These are phyloP conservation scores for Beta vulgaris DNA, from an alignment of 148 eudicot species.

Conservation along the genomic window DNA sequence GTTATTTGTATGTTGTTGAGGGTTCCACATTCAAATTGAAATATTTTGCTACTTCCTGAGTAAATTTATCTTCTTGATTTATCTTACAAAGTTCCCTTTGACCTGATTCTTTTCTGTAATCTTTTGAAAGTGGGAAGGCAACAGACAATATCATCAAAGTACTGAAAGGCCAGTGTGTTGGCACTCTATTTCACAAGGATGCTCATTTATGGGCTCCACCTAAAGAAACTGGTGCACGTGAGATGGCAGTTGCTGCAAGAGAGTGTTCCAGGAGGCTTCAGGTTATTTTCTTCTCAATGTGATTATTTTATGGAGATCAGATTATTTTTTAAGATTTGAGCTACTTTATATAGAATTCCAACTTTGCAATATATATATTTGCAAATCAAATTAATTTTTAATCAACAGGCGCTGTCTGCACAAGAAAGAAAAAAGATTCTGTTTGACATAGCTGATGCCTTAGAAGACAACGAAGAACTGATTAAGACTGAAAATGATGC, in stretches of 20 bases:
- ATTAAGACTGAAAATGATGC: conserved; percentile 71
- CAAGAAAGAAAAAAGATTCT: conserved; percentile 71
- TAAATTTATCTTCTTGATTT: neutral
- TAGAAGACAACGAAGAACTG: conserved; percentile 62
- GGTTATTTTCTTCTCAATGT: conserved; percentile 30
- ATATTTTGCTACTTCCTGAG: neutral
- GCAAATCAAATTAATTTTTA: neutral
- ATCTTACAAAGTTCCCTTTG: neutral
- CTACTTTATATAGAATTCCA: neutral
- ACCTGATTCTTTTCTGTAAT: conserved; percentile 18
- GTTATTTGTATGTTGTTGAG: neutral
- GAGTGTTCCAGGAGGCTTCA: conserved; percentile 86
- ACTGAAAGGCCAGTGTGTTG: conserved; percentile 64
- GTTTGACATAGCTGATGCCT: conserved; percentile 76
- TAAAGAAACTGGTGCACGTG: conserved; percentile 59
- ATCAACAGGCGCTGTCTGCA: conserved; percentile 62
- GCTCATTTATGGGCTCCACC: conserved; percentile 54
- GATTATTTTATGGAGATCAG: neutral
- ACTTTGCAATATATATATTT: neutral
- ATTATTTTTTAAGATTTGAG: neutral
- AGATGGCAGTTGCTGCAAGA: conserved; percentile 93
- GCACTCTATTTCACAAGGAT: conserved; percentile 90
- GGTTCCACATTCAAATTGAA: neutral
- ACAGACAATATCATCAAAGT: conserved; percentile 69
- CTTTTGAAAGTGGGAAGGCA: conserved; percentile 64